Evolutionary conservation across 306 rosid species (phyloP).

Genomic region (Vicia sativa): DNA sequence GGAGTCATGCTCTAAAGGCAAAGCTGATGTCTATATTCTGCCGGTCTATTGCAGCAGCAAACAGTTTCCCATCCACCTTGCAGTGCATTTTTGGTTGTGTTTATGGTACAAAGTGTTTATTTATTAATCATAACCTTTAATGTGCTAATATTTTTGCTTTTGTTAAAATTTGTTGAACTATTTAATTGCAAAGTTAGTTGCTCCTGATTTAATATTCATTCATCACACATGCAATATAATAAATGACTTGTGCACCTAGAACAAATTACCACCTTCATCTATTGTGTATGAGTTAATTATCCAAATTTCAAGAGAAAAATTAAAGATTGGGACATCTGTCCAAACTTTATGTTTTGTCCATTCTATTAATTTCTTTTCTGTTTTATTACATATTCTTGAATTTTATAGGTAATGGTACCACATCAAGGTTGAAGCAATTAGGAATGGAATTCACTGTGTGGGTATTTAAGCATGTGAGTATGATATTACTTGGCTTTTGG

Average conservation of each 20-base stretch:
- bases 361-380: constrained; percentile 11
- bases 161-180: constrained; percentile 17
- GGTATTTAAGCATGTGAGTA: constrained; percentile 96
- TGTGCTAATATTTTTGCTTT: constrained; percentile 29
- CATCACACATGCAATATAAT: not conserved
- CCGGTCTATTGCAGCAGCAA: constrained; percentile 90
- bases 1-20: constrained; percentile 69
- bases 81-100: constrained; percentile 97
- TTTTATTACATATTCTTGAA: constrained; percentile 34
- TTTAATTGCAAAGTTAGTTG: constrained; percentile 35
- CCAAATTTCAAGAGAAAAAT: not conserved
- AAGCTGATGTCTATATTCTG: constrained; percentile 90
- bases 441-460: constrained; percentile 99
- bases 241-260: constrained; percentile 9
- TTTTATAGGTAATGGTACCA: constrained; percentile 73
- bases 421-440: constrained; percentile 88
- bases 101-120: constrained; percentile 63
- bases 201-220: constrained; percentile 20
- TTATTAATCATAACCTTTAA: constrained; percentile 21
- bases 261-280: constrained; percentile 2
- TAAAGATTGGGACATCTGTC: constrained; percentile 28
- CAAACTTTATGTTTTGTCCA: constrained; percentile 4
- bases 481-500: constrained; percentile 37
- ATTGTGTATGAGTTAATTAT: constrained; percentile 2
- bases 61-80: constrained; percentile 90